Base-by-base conservation (phyloP, 1,139 yeast genomes). In the Sugiyamaella sp. region DNA sequence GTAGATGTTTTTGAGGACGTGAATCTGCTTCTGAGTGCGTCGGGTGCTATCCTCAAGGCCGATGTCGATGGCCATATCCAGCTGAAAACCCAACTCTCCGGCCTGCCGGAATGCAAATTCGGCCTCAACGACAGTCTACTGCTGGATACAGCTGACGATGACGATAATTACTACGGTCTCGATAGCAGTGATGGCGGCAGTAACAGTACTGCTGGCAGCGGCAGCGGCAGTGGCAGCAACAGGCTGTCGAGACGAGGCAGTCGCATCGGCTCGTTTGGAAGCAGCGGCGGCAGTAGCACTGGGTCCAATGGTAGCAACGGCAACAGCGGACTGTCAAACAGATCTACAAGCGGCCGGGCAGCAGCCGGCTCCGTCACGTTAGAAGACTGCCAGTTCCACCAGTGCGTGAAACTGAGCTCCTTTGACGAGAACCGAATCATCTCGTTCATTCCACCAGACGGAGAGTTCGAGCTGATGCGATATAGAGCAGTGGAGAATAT, bases 391-490 rank as follows among this genome's bases (percentile, higher is more conserved):
- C 89, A 87, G 61, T 88, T 91, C 71, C 98, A 93, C 70, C 95
- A 89, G 63, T 86, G 96, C 69, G 96, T 89, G 33, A 79, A 86
- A 53, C 73, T 88, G 49, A 80, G 84, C 42, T 79, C 80, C 64
- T 88, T 86, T 67, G 90, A 86, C 61, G 68, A 78, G 5, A 85
- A 84, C 41, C 76, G 87, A 49, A 76, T 82, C 49, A 86, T 89
- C 56, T 81, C 82, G 49, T 89, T 89, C 67, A 88, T 89, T 49
- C 97, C 97, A 6, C 96, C 97, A 3, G 97, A 89, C 71, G 96
- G 96, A 1, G 48, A 44, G 54, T 89, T 89, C 68, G 96, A 90
- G 67, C 78, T 93, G 55, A 86, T 93, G 95, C 75, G 83, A 45
- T 91, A 91, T 76, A 79, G 79, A 53, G 78, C 80, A 52, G 68